Evolutionary conservation across 768 basidiomycete species (phyloP).

Genomic region (Calocybe cyanea): DNA sequence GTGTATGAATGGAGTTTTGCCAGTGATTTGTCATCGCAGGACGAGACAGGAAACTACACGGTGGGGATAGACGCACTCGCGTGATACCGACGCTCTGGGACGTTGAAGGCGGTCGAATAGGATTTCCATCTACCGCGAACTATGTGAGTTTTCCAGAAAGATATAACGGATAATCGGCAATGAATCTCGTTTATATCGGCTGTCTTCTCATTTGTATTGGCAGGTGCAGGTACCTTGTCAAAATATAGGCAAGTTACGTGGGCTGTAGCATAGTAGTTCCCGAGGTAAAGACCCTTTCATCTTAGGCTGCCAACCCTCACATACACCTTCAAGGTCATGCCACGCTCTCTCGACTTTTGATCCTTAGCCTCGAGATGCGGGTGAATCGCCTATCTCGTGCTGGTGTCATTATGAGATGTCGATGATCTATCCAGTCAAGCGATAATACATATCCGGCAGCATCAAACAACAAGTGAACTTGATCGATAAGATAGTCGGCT

Average conservation of each 20-base stretch:
- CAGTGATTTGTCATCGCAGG: no score
- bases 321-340: slow-evolving; percentile 47
- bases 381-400: background rate
- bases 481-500: slow-evolving; percentile 62
- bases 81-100: no score
- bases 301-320: background rate
- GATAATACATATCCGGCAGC: slow-evolving; percentile 73
- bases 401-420: background rate
- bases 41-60: no score
- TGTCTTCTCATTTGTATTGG: slow-evolving; percentile 73
- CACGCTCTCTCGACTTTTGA: slow-evolving; percentile 74
- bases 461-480: slow-evolving; percentile 59
- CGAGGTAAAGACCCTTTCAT: slow-evolving; percentile 42
- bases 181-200: slow-evolving; percentile 36
- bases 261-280: slow-evolving; percentile 66
- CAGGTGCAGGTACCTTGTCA: slow-evolving; percentile 54
- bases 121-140: slow-evolving; percentile 74
- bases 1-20: no score
- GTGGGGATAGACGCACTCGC: no score
- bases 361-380: slow-evolving; percentile 54
- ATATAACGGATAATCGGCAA: background rate
- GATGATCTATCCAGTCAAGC: slow-evolving; percentile 36
- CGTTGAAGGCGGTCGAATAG: slow-evolving; percentile 75
- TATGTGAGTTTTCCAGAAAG: slow-evolving; percentile 49
- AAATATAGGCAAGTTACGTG: slow-evolving; percentile 48